phyloP scores from a whole-genome alignment of 352 stramenopile species.

The Phytopythium boreale region DNA sequence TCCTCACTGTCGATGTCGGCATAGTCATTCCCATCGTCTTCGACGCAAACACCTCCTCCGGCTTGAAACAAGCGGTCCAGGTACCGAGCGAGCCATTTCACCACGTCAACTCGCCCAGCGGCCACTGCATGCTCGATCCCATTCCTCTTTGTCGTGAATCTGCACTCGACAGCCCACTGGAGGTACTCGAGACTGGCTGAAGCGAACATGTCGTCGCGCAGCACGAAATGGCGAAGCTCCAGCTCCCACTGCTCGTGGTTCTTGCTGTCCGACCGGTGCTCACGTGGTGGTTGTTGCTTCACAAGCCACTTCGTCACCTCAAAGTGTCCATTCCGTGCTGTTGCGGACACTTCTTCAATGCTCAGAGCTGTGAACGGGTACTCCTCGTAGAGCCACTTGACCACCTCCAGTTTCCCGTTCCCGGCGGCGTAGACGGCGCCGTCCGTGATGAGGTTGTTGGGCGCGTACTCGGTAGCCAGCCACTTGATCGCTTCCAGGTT shows the following conservation, averaged over 20 bases:
- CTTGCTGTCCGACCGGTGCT: background rate
- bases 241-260: background rate
- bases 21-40: no score
- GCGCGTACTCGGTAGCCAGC: background rate
- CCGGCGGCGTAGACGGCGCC: background rate
- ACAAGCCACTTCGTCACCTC: background rate
- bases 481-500: conserved; percentile 1
- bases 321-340: background rate
- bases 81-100: no score
- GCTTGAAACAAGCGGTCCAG: no score
- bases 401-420: background rate
- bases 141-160: background rate
- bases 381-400: conserved; percentile 2
- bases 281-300: background rate
- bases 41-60: no score
- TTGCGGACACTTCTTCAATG: background rate
- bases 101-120: no score
- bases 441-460: background rate
- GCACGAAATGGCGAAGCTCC: background rate
- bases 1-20: no score
- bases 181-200: background rate
- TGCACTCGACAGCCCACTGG: background rate
- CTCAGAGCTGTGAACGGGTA: background rate
- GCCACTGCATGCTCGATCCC: no score
- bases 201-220: background rate